Conservation (phyloP, 163 green algal genomes). For the Scenedesmus sp. region DNA sequence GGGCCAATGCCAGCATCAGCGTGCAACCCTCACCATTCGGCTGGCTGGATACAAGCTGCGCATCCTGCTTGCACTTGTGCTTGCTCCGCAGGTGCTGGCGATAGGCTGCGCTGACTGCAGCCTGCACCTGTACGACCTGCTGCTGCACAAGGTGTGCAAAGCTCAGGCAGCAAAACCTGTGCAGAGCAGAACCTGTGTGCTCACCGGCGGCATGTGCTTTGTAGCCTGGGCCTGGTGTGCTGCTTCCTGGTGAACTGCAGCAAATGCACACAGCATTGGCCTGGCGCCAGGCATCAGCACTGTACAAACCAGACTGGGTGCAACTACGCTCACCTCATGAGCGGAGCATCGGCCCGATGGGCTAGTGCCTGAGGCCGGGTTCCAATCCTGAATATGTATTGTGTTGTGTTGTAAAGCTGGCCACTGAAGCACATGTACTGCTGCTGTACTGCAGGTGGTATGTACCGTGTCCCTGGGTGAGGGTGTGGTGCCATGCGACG, state of each 20-base stretch:
- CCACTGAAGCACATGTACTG: too few species aligned
- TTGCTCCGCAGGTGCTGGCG: conserved; percentile 18
- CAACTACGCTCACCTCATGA: too few species aligned
- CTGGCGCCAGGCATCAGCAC: not conserved
- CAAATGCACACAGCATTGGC: not conserved
- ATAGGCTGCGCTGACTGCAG: conserved; percentile 32
- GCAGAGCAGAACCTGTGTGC: not conserved
- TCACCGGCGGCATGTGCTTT: not conserved
- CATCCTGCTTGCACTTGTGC: too few species aligned
- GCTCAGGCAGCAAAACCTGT: not conserved
- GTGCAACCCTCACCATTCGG: too few species aligned
- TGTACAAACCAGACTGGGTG: too few species aligned
- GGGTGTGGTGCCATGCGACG: conserved; percentile 26
- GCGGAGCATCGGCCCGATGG: too few species aligned
- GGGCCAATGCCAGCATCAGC: too few species aligned
- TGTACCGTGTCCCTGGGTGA: conserved; percentile 26
- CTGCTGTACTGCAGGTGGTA: conserved; percentile 24
- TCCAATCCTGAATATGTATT: too few species aligned
- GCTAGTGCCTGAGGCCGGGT: too few species aligned
- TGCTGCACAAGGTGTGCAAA: conserved; percentile 21
- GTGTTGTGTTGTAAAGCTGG: too few species aligned
- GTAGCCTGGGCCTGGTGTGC: not conserved
- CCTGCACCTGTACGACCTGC: conserved; percentile 46
- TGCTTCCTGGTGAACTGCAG: not conserved
- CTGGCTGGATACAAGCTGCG: too few species aligned